Evolutionary conservation across 257 asterid genomes (phyloP), one percentile per base, ranked within the genome.

Genomic region (Solanum corneliomulleri): DNA sequence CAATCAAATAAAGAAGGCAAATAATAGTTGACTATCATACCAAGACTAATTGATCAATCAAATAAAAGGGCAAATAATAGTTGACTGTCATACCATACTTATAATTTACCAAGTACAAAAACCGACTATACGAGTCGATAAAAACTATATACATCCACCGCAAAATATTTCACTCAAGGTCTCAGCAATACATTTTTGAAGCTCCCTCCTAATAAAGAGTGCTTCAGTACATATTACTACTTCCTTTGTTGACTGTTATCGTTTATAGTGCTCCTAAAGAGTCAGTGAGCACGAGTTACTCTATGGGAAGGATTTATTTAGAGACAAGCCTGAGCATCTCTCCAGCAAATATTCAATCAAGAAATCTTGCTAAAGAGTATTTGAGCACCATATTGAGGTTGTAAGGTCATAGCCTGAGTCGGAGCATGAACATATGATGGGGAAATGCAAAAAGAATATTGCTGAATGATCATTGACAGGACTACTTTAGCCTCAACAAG

Each of bases 381-480:
- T 27, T 88, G 91, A 7, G 91, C 91, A 33, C 90, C 92, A 81
- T 86, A 88, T 76, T 89, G 89, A 82, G 92, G 93, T 66, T 89
- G 86, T 87, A 91, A 49, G 9, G 90, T 35, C 82, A 88, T 56
- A 21, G 15, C 49, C 83, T 66, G 45, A 29, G 31, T 80, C 18
- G 93, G 93, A 35, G 91, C 87, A 84, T 91, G 93, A 23, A 86
- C 88, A 74, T 91, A 90, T 7, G 91, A 89, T 31, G 92, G 92
- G 21, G 93, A 91, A n/a, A 90, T 11, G 33, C 9, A 82, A 25
- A 91, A 87, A 20, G 86, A 66, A 29, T 47, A 89, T 45, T 62
- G 87, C n/a, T 41, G 77, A 47, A 91, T 44, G 42, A 90, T 90
- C 88, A 90, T 84, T 52, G 91, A 89, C 20, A 90, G 86, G 86